phyloP scores from a whole-genome alignment of 2,329 filamentous ascomycete species.

The Epichloe hybrida region DNA sequence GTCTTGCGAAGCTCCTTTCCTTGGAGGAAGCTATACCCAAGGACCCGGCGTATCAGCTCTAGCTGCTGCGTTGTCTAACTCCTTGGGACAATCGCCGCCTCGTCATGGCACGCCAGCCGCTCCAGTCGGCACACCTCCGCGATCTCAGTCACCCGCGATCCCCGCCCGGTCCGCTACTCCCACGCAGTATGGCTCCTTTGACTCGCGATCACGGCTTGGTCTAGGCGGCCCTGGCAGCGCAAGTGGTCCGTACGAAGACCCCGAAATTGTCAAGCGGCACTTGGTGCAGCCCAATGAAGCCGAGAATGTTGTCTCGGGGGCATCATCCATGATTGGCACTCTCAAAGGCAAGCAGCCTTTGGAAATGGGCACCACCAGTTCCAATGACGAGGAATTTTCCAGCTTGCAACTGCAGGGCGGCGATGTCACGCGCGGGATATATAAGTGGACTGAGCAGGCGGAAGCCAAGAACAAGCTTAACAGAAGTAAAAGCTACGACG shows the following conservation, averaged over 20 bases:
- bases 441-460: constrained; percentile 88
- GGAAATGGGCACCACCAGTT: constrained; percentile 21
- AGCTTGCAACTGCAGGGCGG: constrained; percentile 87
- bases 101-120: constrained; percentile 53
- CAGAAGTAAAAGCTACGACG: constrained; percentile 79
- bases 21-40: constrained; percentile 48
- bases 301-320: constrained; percentile 30
- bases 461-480: constrained; percentile 55
- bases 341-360: constrained; percentile 42
- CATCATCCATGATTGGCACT: constrained; percentile 28
- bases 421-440: constrained; percentile 88
- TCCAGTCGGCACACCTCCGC: constrained; percentile 43
- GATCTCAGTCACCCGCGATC: constrained; percentile 25
- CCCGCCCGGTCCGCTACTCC: constrained; percentile 34
- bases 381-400: constrained; percentile 72
- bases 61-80: constrained; percentile 72
- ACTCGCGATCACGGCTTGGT: constrained; percentile 46
- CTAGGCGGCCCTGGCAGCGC: constrained; percentile 17
- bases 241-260: constrained; percentile 63
- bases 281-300: constrained; percentile 55
- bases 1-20: constrained; percentile 46
- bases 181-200: constrained; percentile 77
- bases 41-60: constrained; percentile 80
- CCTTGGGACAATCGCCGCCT: constrained; percentile 55
- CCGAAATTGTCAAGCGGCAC: constrained; percentile 83